phyloP scores from a whole-genome alignment of 2,329 filamentous ascomycete species.

The Exophiala sp. region DNA sequence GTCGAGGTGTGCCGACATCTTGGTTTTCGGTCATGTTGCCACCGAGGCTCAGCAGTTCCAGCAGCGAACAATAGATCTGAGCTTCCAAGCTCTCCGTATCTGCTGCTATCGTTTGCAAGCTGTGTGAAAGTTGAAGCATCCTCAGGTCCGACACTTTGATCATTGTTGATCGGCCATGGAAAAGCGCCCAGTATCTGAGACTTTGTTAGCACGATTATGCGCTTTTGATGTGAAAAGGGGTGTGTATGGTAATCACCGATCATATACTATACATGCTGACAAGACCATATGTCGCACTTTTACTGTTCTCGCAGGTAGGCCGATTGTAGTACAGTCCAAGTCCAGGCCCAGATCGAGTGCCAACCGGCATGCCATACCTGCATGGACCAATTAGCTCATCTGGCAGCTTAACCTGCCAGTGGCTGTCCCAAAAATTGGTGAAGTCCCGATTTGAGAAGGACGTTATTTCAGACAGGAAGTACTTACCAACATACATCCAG shows the following conservation, averaged over 20 bases:
- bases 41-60: no score
- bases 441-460: no score
- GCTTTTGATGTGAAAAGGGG: neutral
- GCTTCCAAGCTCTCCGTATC: no score
- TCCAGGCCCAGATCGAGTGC: conserved; percentile 40
- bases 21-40: no score
- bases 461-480: neutral
- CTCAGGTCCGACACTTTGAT: conserved; percentile 13
- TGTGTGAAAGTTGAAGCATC: conserved; percentile 1
- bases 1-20: no score
- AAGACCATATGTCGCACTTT: conserved; percentile 8
- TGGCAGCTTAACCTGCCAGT: neutral
- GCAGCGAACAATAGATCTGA: no score
- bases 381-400: neutral
- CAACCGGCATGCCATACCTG: conserved; percentile 38
- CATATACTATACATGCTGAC: conserved; percentile 3
- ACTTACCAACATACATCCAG: conserved; percentile 38
- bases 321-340: conserved; percentile 29
- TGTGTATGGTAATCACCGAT: neutral
- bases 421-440: neutral
- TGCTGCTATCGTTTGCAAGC: conserved; percentile 4
- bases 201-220: neutral
- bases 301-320: conserved; percentile 8
- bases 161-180: conserved; percentile 7
- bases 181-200: neutral